phyloP scores from a whole-genome alignment of 2,329 filamentous ascomycete species.

The Paecilomyces sp. region DNA sequence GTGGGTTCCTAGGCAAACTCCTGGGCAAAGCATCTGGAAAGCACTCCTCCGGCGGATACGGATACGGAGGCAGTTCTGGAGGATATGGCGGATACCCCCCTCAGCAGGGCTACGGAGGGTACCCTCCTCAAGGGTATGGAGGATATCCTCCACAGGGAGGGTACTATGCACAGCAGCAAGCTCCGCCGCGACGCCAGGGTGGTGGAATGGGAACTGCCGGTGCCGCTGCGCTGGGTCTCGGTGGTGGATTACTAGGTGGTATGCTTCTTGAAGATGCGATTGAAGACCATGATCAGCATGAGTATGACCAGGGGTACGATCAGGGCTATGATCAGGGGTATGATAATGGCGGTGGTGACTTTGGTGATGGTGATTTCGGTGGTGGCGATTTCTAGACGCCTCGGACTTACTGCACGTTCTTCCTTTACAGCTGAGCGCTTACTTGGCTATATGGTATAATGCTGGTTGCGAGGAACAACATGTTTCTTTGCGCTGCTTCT shows the following conservation, averaged over 20 bases:
- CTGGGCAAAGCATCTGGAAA: constrained; percentile 3
- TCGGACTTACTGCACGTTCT: not conserved
- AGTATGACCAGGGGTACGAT: constrained; percentile 30
- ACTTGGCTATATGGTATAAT: not conserved
- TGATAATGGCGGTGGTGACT: constrained; percentile 12
- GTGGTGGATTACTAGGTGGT: constrained; percentile 75
- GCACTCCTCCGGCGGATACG: not conserved
- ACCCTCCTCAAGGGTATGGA: constrained; percentile 3
- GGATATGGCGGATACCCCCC: constrained; percentile 5
- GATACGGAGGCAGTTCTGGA: not conserved
- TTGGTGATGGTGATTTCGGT: constrained; percentile 17
- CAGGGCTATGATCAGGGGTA: constrained; percentile 14
- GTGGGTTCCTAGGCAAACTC: constrained; percentile 9
- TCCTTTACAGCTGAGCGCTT: not conserved
- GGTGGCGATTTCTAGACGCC: constrained; percentile 19
- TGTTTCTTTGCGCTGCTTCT: not conserved
- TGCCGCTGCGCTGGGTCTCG: constrained; percentile 69
- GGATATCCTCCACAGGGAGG: constrained; percentile 1
- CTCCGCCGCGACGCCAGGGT: constrained; percentile 25
- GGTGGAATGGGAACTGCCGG: constrained; percentile 61
- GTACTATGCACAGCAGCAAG: constrained; percentile 18
- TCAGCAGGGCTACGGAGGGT: constrained; percentile 13
- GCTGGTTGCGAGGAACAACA: constrained; percentile 4
- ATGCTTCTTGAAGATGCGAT: constrained; percentile 63
- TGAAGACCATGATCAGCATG: constrained; percentile 55